Percentiles rank a stretch among this genome's conserved stretches.
Conservation (phyloP, 2,329 filamentous ascomycete species). For the Ilyonectria mors-panacis region DNA sequence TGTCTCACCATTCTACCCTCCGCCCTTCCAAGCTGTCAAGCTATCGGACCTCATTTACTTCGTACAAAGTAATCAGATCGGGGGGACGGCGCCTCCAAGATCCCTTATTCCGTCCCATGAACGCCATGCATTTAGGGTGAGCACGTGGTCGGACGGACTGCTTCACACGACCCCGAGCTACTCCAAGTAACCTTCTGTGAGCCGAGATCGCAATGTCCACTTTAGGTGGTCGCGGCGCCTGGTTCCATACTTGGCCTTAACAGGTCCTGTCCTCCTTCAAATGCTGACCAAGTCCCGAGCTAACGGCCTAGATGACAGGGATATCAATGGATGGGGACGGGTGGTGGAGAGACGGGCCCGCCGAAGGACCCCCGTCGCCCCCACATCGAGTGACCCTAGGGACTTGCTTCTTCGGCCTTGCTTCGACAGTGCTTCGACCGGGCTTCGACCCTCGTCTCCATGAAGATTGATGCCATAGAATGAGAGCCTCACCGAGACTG, state of each 20-base stretch:
- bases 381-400: slow-evolving; percentile 27
- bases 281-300: slow-evolving; percentile 27
- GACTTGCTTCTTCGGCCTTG: slow-evolving; percentile 14
- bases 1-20: slow-evolving; percentile 22
- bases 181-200: neutral
- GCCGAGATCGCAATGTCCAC: slow-evolving; percentile 25
- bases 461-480: slow-evolving; percentile 10
- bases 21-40: slow-evolving; percentile 6
- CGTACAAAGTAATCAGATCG: neutral
- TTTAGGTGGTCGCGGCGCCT: slow-evolving; percentile 15
- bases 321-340: slow-evolving; percentile 20
- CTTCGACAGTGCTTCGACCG: slow-evolving; percentile 25
- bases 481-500: slow-evolving; percentile 1
- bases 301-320: slow-evolving; percentile 24
- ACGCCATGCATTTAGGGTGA: slow-evolving; percentile 5
- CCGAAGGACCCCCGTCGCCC: slow-evolving; percentile 28
- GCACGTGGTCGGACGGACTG: slow-evolving; percentile 19
- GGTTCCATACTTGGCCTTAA: slow-evolving; percentile 19
- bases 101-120: slow-evolving; percentile 11
- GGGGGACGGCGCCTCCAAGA: neutral
- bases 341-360: slow-evolving; percentile 26
- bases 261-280: slow-evolving; percentile 18
- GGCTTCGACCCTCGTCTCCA: neutral
- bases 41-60: neutral
- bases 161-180: neutral